Evolutionary conservation across 352 stramenopile genomes (phyloP), one percentile per base, ranked within the genome.

Genomic region (Pythium guiyangense): DNA sequence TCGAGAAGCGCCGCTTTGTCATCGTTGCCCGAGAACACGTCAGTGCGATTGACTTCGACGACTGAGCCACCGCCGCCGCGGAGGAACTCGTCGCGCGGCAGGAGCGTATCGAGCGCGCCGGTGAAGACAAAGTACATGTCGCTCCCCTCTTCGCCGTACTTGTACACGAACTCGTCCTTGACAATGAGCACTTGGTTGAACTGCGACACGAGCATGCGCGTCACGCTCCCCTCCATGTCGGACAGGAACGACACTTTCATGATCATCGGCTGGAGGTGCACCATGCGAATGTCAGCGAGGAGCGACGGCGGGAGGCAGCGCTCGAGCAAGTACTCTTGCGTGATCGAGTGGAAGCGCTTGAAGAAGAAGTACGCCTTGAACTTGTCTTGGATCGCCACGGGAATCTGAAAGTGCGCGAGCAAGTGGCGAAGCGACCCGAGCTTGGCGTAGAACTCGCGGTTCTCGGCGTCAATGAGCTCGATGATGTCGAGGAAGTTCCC

Each of bases 111-210:
- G 1, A 87, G 53, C 15, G 70, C 62, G 12, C 74, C 77, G 0
- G 74, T 80, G 55, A 82, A 87, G 25, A 87, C 74, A 57, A 87
- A 85, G 49, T 77, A 85, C 77, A 87, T 87, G 27, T 87, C 77
- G 35, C 73, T 77, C 14, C 77, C 77, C 46, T 84, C 66, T 37
- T 87, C 77, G 9, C 72, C 63, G 27, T 77, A 82, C 14, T 68
- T 66, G 48, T 74, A 85, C 4, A 85, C 65, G 48, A 77, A 82
- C 58, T 87, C 71, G 44, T 84, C 72, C 29, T 80, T 76, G 20
- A 82, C 70, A 18, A 68, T 75, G 22, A 87, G 49, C 5, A 76
- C 69, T 61, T 87, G 77, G 3, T 65, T 82, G 51, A 87, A 80
- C n/a, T 78, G 69, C 1, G 69, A 73, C 6, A 85, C 72, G 14